Conservation (phyloP, 106 monocot genomes). For the Iris macrosiphon region DNA sequence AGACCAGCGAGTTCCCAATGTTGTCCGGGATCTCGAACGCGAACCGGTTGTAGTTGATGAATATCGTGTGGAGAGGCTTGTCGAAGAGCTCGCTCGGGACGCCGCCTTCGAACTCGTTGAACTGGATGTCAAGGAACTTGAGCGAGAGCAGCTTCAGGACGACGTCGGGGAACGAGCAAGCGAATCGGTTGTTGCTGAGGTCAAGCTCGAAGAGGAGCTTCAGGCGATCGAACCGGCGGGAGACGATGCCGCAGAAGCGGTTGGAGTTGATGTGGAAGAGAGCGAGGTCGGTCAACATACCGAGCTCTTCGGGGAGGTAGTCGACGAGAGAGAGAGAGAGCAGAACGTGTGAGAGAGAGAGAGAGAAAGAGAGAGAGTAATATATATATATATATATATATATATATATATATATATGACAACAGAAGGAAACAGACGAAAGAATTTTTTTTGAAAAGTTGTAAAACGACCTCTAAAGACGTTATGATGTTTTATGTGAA, state of each 20-base stretch:
- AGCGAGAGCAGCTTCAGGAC: constrained; percentile 39
- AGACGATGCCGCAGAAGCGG: constrained; percentile 18
- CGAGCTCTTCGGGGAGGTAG: constrained; percentile 1
- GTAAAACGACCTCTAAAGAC: too few species aligned
- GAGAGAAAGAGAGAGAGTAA: too few species aligned
- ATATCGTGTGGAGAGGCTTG: constrained; percentile 38
- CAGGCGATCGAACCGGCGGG: neutral
- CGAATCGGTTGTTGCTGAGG: constrained; percentile 67
- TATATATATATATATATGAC: too few species aligned
- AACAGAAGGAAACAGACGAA: too few species aligned
- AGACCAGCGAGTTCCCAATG: constrained; percentile 66
- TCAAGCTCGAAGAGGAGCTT: constrained; percentile 56
- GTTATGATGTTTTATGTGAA: too few species aligned
- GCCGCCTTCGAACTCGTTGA: constrained; percentile 65
- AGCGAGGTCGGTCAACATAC: neutral
- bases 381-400: too few species aligned
- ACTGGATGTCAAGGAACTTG: constrained; percentile 52
- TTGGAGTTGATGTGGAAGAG: constrained; percentile 6
- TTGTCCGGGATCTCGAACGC: constrained; percentile 46
- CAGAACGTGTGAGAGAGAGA: too few species aligned
- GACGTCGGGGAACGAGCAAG: constrained; percentile 49
- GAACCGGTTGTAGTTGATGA: constrained; percentile 53
- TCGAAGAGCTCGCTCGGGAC: constrained; percentile 31
- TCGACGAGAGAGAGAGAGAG: too few species aligned
- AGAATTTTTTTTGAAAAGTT: too few species aligned